Conservation (phyloP, 768 basidiomycete genomes). For the Termitomyces sp. region DNA sequence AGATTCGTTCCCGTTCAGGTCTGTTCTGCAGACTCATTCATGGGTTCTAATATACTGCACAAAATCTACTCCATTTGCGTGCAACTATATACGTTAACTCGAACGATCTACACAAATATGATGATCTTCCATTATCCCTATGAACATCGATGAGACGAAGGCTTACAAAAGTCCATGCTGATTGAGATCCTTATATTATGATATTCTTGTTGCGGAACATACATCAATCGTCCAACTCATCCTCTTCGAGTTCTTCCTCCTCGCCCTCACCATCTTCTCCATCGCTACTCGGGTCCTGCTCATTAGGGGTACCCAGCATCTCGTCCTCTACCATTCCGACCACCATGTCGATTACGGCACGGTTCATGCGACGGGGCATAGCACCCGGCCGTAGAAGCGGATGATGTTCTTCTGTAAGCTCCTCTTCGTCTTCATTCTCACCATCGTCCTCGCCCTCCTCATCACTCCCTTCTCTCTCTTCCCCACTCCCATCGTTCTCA, state of each 20-base stretch:
- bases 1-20: background rate
- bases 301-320: conserved; percentile 31
- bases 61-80: background rate
- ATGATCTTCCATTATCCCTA: background rate
- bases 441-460: conserved; percentile 20
- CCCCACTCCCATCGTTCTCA: background rate
- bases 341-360: conserved; percentile 61
- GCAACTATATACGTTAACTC: too few relatives aligned
- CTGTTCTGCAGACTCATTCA: background rate
- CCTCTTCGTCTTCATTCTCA: conserved; percentile 34
- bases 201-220: background rate
- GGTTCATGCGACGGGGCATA: conserved; percentile 61
- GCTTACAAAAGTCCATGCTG: background rate
- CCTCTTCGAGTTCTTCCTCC: conserved; percentile 41
- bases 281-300: conserved; percentile 23
- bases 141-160: background rate
- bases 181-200: background rate
- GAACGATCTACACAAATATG: background rate
- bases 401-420: conserved; percentile 53
- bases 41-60: background rate
- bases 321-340: conserved; percentile 60
- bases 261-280: conserved; percentile 34
- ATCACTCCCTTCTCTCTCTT: conserved; percentile 15
- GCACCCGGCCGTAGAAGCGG: conserved; percentile 65
- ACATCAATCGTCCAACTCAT: conserved; percentile 44